Percentiles rank a stretch among this genome's conserved stretches.
Evolutionary conservation across 192 early-diverging fungal genomes (phyloP).

Genomic region (Podila verticillata): DNA sequence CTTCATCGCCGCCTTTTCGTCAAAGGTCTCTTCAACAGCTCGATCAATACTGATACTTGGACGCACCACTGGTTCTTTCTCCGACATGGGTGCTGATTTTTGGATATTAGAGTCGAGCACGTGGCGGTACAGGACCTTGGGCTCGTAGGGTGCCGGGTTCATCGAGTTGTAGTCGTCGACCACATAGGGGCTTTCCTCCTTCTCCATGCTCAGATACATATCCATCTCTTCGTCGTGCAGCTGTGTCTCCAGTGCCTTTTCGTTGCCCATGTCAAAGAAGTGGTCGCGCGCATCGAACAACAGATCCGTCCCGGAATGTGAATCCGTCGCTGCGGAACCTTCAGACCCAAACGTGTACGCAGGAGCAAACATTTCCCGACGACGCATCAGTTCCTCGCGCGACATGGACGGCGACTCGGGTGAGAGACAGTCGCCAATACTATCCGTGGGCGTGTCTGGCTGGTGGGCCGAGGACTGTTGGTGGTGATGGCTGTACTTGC

Average conservation of each 20-base stretch:
- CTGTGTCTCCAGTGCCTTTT: constrained; percentile 9
- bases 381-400: constrained; percentile 33
- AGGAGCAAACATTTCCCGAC: constrained; percentile 14
- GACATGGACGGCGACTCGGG: constrained; percentile 37
- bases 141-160: constrained; percentile 38
- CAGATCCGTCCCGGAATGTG: constrained; percentile 23
- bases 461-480: constrained; percentile 30
- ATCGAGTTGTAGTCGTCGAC: constrained; percentile 32
- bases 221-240: constrained; percentile 38
- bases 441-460: constrained; percentile 18
- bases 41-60: not conserved
- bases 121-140: constrained; percentile 22
- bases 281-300: constrained; percentile 23
- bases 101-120: not conserved
- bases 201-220: constrained; percentile 43
- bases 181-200: constrained; percentile 29
- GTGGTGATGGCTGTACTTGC: constrained; percentile 44
- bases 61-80: constrained; percentile 6
- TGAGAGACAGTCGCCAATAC: constrained; percentile 38
- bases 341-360: constrained; percentile 21
- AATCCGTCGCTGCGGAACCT: not conserved
- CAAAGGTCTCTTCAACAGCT: constrained; percentile 1
- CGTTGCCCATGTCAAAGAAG: constrained; percentile 17
- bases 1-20: constrained; percentile 22
- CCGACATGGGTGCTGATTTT: constrained; percentile 18